Percentiles rank a stretch among this genome's conserved stretches.
Evolutionary conservation across 202 grass and related monocot genomes (phyloP).

Genomic region (Elaeis oleifera): DNA sequence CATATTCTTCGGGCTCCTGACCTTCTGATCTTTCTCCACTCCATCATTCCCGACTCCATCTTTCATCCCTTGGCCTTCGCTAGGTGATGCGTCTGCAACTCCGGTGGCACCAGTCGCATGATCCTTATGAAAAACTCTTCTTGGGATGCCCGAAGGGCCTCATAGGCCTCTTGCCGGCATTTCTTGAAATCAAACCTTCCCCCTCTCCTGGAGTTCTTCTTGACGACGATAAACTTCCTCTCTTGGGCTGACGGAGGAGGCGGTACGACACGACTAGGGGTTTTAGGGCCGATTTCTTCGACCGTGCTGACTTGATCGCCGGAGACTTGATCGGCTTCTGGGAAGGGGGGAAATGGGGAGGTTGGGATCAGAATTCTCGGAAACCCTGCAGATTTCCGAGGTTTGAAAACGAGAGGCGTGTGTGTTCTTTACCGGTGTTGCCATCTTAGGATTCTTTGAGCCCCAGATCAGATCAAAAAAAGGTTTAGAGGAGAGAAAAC

Average conservation of each 20-base stretch:
- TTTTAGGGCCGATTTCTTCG: slow-evolving; percentile 44
- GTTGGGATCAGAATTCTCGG: slow-evolving; percentile 74
- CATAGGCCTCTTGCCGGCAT: slow-evolving; percentile 56
- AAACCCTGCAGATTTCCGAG: slow-evolving; percentile 22
- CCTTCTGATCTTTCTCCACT: background rate
- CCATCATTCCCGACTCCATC: background rate
- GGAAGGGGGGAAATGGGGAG: slow-evolving; percentile 36
- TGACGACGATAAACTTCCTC: slow-evolving; percentile 69
- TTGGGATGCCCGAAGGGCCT: slow-evolving; percentile 71
- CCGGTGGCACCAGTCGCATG: background rate
- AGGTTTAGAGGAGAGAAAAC: background rate
- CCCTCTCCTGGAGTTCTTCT: slow-evolving; percentile 53
- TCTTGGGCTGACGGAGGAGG: slow-evolving; percentile 29
- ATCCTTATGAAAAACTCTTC: slow-evolving; percentile 61
- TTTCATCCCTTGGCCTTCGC: background rate
- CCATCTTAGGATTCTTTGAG: slow-evolving; percentile 5
- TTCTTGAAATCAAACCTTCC: slow-evolving; percentile 53
- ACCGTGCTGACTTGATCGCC: slow-evolving; percentile 10
- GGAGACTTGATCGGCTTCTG: slow-evolving; percentile 39
- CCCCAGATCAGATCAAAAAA: background rate
- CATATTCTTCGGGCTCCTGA: no score
- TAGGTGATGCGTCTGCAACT: background rate
- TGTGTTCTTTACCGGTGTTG: slow-evolving; percentile 39
- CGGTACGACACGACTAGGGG: slow-evolving; percentile 11
- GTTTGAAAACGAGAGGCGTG: slow-evolving; percentile 16